Base-by-base conservation (phyloP, 495 filamentous ascomycete genomes). In the Podospora pseudocomata region DNA sequence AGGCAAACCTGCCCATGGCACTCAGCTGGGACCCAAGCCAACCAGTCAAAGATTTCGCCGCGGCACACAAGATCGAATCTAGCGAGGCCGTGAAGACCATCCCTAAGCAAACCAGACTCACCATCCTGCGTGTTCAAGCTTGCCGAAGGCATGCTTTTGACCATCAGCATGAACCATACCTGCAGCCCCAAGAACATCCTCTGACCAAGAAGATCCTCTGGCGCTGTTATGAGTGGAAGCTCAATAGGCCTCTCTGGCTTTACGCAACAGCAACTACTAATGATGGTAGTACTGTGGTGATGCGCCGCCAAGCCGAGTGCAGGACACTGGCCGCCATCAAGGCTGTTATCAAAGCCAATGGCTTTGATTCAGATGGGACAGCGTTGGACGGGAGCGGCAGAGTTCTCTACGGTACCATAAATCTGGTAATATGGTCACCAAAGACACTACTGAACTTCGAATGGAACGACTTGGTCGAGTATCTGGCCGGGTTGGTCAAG, bases 351-450 rank as follows among this genome's bases (percentile, higher is more conserved):
- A 81, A 76, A 67, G 81, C 75, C 39, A 80, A 76, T 61, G 89
- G 89, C 1, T 88, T 84, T 69, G 84, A 87, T 72, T 63, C 70
- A n/a, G 69, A 83, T 26, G 90, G 90, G 20, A 81, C 70, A 53
- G 74, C 68, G 27, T 27, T 72, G 30, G 49, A 63, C 23, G 57
- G 62, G n/a, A 13, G 16, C 11, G 19, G 13, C 20, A 16, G 18
- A 26, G 71, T 66, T 1, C 54, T 80, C 11, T 65, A 73, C 54
- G 79, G 80, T 28, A 49, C 39, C 9, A 49, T 49, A 16, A 49
- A 11, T 11, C 9, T 49, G 2, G 39, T 49, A 11, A 49, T 49
- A 49, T 49, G 39, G 39, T 49, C 39, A 49, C 39, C 39, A 49
- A 49, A 13, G 39, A 13, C 39, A 11, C 13, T 49, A 16, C 15